These are phyloP conservation scores for Penicillium sp. DNA, from an alignment of 2,329 filamentous ascomycete species.

Conservation along the genomic window DNA sequence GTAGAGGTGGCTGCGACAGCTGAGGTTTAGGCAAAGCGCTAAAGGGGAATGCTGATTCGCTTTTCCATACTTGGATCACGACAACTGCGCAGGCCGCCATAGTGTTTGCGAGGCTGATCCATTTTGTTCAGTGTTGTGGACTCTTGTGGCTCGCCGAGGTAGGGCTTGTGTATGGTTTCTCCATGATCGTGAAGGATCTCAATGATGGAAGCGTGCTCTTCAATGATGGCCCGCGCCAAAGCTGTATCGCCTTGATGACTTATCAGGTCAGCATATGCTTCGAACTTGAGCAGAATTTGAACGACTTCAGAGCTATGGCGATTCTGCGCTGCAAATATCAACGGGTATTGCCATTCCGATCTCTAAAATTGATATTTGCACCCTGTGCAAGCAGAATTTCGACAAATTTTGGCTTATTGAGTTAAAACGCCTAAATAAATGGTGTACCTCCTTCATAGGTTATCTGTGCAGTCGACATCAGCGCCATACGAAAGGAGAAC, in stretches of 20 bases:
- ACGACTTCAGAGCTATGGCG: neutral
- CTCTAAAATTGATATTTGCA: neutral
- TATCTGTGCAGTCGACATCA: neutral
- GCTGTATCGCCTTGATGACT: neutral
- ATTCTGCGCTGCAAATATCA: neutral
- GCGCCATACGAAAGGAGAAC: neutral
- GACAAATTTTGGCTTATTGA: neutral
- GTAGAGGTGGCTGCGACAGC: too few species aligned
- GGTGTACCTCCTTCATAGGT: neutral
- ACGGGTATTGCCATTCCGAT: neutral
- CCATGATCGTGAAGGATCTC: neutral
- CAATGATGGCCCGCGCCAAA: neutral
- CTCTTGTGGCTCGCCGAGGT: neutral
- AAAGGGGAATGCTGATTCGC: too few species aligned
- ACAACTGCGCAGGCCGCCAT: neutral
- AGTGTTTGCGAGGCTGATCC: neutral
- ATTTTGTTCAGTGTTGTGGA: neutral
- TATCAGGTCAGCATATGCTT: neutral
- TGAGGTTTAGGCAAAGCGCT: too few species aligned
- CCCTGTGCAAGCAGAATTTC: neutral
- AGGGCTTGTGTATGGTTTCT: neutral
- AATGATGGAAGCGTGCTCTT: too few species aligned
- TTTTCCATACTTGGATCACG: too few species aligned
- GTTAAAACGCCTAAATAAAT: neutral
- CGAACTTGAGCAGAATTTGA: neutral